Base-by-base conservation (phyloP, 2,329 filamentous ascomycete species). In the Diplocarpon mali region DNA sequence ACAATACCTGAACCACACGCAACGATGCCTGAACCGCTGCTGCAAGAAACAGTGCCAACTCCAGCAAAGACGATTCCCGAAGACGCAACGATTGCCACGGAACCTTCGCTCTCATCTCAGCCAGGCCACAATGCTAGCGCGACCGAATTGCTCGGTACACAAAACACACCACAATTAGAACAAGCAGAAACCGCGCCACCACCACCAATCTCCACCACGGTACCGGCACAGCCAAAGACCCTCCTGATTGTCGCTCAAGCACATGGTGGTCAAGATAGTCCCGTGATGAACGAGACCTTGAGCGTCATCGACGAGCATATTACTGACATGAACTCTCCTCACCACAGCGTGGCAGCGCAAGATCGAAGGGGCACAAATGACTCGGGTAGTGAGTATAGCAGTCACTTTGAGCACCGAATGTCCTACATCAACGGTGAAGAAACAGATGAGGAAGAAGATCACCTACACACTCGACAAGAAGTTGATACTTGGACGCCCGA, bases 271-370 rank as follows among this genome's bases (percentile, higher is more conserved):
- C 69, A 78, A 54, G 76, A 80, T 43, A 84, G 79, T 59, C 83
- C 85, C 10, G 89, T 95, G 40, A 83, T 96, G 70, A 88, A 89
- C 61, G 89, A 96, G 63, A 95, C 90, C 0, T 68, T 96, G 41
- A 95, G 88, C 59, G 90, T 96, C 47, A 96, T 96, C 57, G 83
- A 96, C 62, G 90, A 96, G 65, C 90, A 95, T 61, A 95, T 96
- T 56, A 95, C 87, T 35, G 85, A 95, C 62, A 76, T 96, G 52
- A 69, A 75, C 49, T 74, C 73, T 14, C 67, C 73, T 6, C 67
- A 70, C 5, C 52, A 57, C 35, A 56, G 53, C 42, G 46, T 50
- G n/a, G 48, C 44, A 16, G 73, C 76, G 20, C 64, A 62, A 29
- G 62, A 80, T 51, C 68, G 75, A 53, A 58, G 71, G 44, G 65